Base-by-base conservation (phyloP, 2,329 filamentous ascomycete genomes). In the Claviceps purpurea region DNA sequence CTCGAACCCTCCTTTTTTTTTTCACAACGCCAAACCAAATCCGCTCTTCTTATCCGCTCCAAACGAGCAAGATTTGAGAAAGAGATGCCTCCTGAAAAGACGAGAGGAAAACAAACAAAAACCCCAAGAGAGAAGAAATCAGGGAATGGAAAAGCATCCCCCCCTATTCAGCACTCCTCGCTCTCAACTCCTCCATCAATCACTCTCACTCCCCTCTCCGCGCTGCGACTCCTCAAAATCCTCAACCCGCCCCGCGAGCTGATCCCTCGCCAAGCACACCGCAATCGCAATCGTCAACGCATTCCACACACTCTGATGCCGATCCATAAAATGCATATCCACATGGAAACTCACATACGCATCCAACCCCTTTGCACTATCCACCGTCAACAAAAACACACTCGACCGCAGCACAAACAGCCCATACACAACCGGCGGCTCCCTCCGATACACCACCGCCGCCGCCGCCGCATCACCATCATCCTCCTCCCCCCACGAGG, bases 251-350 rank as follows among this genome's bases (percentile, higher is more conserved):
- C 57, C 52, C 46, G 64, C 66, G 51, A 72, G 59, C 50, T 70
- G 66, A 47, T 73, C 69, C 14, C 70, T 63, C 4, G 70, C 70
- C 50, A 68, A 56, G 50, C 70, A 73, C 2, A 65, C 63, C 11
- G 64, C 64, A 22, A 70, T 62, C 8, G 69, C 71, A 10, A 71
- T 51, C 4, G 71, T 73, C 40, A 73, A 56, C 2, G 69, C 71
- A 55, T 73, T 73, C 71, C 71, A 73, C 22, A 73, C 64, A 50
- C 69, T 66, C 57, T 73, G 70, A 18, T 64, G 60, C 11, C 60
- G 60, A 44, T 71, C 64, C 50, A 63, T 60, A 45, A 73, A 71
- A 46, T 70, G 62, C 22, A 66, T 59, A 46, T 70, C 66, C n/a
- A 71, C 65, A 46, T 73, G 71, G 50, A 68, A 72, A 56, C 68